Conservation (phyloP, 345 rosid species). For the Populus simonii region DNA sequence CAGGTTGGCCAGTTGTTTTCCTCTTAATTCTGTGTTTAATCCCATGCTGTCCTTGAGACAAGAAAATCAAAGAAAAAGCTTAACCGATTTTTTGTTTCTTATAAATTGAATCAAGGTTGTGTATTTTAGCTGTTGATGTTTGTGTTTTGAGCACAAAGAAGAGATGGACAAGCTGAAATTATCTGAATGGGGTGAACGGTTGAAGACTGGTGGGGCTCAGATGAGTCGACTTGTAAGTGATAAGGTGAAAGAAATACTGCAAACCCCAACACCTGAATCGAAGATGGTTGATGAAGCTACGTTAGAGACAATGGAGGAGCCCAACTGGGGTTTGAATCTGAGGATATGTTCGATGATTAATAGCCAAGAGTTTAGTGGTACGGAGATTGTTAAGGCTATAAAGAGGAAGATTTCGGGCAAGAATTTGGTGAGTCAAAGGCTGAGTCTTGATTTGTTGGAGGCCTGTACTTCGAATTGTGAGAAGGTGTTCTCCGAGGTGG, state of each 20-base stretch:
- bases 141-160: constrained; percentile 2
- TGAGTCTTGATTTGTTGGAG: constrained; percentile 78
- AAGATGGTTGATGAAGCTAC: constrained; percentile 90
- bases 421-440: constrained; percentile 50
- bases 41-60: constrained; percentile 9
- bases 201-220: constrained; percentile 77
- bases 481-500: constrained; percentile 73
- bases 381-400: constrained; percentile 64
- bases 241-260: constrained; percentile 80
- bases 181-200: constrained; percentile 65
- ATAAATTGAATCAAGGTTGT: constrained; percentile 7
- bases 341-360: constrained; percentile 84
- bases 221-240: constrained; percentile 74
- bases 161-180: constrained; percentile 69
- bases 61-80: neutral
- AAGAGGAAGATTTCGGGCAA: constrained; percentile 68
- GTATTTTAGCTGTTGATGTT: constrained; percentile 6
- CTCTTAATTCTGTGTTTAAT: neutral
- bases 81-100: neutral
- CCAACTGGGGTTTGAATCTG: constrained; percentile 89
- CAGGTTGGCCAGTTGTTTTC: constrained; percentile 21
- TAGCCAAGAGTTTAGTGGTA: constrained; percentile 52
- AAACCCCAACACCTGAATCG: constrained; percentile 70
- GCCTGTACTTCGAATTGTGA: constrained; percentile 73
- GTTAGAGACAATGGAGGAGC: constrained; percentile 59